Conservation (phyloP, 164 flowering plant genomes). For the Euptelea pleiosperma region DNA sequence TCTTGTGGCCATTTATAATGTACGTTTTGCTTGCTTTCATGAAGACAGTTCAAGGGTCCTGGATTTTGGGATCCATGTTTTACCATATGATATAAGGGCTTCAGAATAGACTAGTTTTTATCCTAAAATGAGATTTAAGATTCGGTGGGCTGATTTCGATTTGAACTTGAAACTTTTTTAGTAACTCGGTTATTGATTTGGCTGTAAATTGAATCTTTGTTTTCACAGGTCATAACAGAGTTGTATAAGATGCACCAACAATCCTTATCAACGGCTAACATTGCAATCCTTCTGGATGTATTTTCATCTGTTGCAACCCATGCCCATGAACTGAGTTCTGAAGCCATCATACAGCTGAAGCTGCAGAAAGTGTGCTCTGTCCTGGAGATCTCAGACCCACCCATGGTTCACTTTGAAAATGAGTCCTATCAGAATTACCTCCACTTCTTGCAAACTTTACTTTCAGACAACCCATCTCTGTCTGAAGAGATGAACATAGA, state of each 20-base stretch:
- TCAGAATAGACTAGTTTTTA: no score
- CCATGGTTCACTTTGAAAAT: conserved; percentile 83
- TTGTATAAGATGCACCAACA: conserved; percentile 49
- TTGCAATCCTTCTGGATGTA: conserved; percentile 45
- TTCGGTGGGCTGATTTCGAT: neutral
- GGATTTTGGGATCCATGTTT: no score
- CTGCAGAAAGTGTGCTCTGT: conserved; percentile 66
- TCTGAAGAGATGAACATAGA: conserved; percentile 55
- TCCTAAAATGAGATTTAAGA: no score
- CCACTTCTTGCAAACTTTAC: conserved; percentile 51
- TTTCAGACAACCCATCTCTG: conserved; percentile 34
- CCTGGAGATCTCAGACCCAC: conserved; percentile 81
- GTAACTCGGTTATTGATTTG: no score
- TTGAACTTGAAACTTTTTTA: neutral
- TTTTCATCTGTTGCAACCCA: conserved; percentile 59
- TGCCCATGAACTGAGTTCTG: conserved; percentile 66
- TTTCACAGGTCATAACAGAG: conserved; percentile 64
- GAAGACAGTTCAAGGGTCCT: no score
- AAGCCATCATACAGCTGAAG: conserved; percentile 47
- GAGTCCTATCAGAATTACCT: conserved; percentile 72
- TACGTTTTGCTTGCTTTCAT: no score
- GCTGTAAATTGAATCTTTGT: no score
- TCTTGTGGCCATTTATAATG: no score
- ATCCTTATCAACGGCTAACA: conserved; percentile 42
- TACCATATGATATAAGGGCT: no score